Evolutionary conservation across 352 stramenopile genomes (phyloP), one percentile per base, ranked within the genome.

Genomic region (Pythium phragmitis): DNA sequence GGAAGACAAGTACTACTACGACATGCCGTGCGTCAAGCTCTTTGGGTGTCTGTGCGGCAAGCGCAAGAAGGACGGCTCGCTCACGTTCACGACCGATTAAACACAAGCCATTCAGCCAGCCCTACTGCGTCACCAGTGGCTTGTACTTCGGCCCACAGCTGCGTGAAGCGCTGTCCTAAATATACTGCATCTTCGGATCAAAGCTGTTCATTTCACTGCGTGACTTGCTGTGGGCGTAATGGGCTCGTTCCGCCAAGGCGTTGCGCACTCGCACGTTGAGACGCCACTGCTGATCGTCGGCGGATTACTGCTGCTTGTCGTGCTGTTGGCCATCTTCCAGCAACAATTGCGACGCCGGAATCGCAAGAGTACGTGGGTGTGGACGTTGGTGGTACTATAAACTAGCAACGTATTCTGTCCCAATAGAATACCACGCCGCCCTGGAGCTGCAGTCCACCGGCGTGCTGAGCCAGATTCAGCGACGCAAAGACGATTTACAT

Each of bases 1-100:
- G 0, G 85, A 91, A 53, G 85, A 92, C 39, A 94, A 94, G 60
- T 89, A 91, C 65, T 94, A 77, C 57, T 94, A 94, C 75, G 83
- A 94, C 53, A 65, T 94, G 59, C 85, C 85, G 13, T 94, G 85
- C 56, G 66, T 94, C 57, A 94, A 94, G 71, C 68, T 94, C 48
- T 94, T 94, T 59, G 83, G 85, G 0, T 69, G 63, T 26, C 64
- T 94, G 6, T 94, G 85, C 42, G 85, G 85, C 41, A 94, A 94
- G 57, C 75, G 77, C 17, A 79, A 94, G 69, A 87, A 88, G 41
- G 85, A 94, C 51, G 85, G 85, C 3, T 80, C 75, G 13, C 89
- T 94, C 57, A 88, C 83, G 28, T 91, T 94, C 55, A 85, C 82
- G 6, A 68, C 76, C 23, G 85, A 94, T 60, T 89, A 77, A 50